Evolutionary conservation across 192 early-diverging fungal species (phyloP), one percentile per base, ranked within the genome.

Genomic region (Mortierella hygrophila): DNA sequence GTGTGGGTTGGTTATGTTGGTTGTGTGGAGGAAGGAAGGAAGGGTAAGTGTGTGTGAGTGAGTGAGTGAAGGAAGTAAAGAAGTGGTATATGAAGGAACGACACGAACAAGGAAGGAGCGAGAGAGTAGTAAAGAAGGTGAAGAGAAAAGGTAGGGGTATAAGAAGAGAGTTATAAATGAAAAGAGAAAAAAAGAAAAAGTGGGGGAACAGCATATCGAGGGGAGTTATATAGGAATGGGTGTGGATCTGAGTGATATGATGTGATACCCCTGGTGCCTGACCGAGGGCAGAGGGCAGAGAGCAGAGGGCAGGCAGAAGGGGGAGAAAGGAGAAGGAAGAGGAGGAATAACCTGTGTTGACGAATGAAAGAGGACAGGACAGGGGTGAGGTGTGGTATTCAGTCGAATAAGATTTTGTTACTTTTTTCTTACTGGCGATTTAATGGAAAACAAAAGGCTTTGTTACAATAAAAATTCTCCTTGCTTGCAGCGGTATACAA

Each of bases 201-300:
- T 63, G 74, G 60, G 60, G 60, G 29, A 35, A 29, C 11, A 76
- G 49, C 20, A n/a, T 38, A 41, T 16, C 23, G 38, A 76, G 37
- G 54, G 57, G 13, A 41, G 60, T 65, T 65, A 65, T 65, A 65
- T 65, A 65, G 60, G 60, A 35, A 57, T 21, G 49, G 55, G 44
- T 46, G 44, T 46, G 38, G 38, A 20, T 20, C 2, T 55, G 18
- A n/a, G 54, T 21, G 16, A 20, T 55, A 15, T 55, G 44, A 26
- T 26, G 55, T 57, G 23, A 65, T 65, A 15, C 60, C 60, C 60
- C 60, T 65, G 60, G 60, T 65, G 26, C 60, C 60, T 65, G 60
- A 65, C 49, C 5, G 18, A 52, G 49, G 49, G 44, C 10, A 46
- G 44, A 46, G 49, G 49, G 15, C 1, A 18, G 49, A 35, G 35